These are phyloP conservation scores for Diversispora epigaea DNA, from an alignment of 192 early-diverging fungal genomes.

Conservation along the genomic window DNA sequence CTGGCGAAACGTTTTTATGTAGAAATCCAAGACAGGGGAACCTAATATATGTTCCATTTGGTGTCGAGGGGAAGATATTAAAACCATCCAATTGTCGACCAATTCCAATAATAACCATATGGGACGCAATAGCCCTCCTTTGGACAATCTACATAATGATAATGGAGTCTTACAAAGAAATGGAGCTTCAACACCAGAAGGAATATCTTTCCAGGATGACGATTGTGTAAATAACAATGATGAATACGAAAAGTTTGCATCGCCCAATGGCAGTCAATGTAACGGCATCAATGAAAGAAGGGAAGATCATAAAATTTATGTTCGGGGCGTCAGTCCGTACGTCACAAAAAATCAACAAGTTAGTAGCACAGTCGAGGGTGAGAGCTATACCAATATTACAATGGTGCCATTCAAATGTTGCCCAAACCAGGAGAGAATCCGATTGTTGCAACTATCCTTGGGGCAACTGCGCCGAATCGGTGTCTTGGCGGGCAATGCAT, in stretches of 20 bases:
- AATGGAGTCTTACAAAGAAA: constrained; percentile 26
- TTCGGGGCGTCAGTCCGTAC: constrained; percentile 10
- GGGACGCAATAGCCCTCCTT: constrained; percentile 25
- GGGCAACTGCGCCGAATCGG: constrained; percentile 22
- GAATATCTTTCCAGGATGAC: constrained; percentile 13
- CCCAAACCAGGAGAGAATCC: constrained; percentile 15
- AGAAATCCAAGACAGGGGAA: too few species aligned
- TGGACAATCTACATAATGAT: constrained; percentile 28
- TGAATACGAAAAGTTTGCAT: neutral
- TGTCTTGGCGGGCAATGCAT: constrained; percentile 21
- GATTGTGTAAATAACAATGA: constrained; percentile 11
- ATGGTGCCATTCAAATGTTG: constrained; percentile 23
- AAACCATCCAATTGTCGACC: too few species aligned
- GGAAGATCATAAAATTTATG: too few species aligned
- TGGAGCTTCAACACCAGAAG: constrained; percentile 26
- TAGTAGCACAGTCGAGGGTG: constrained; percentile 13
- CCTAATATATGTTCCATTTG: too few species aligned
- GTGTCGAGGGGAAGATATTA: too few species aligned
- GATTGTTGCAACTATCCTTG: constrained; percentile 18
- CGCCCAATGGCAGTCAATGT: constrained; percentile 24
- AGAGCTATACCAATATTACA: neutral
- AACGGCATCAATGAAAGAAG: constrained; percentile 17
- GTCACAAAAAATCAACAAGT: constrained; percentile 2
- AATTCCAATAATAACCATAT: too few species aligned
- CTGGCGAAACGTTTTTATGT: constrained; percentile 29